Base-by-base conservation (phyloP, 495 filamentous ascomycete species). In the Penicillium goetzii region DNA sequence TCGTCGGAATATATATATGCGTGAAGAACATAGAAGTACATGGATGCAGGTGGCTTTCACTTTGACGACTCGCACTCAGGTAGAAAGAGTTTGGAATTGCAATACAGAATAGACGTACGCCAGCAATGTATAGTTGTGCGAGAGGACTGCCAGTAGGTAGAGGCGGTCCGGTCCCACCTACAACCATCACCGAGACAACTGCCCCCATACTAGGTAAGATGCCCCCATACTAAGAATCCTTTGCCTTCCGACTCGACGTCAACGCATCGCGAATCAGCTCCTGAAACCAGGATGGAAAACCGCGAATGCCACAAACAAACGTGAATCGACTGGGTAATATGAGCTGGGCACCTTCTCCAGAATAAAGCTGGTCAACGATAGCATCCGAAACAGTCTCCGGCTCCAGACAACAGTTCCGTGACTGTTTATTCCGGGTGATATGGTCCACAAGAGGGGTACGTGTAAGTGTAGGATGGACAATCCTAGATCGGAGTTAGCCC, bases 381-480 rank as follows among this genome's bases (percentile, higher is more conserved):
- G 47, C 47, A 30, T 51, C 47, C 14, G 47, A 21, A 17, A 51
- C 47, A n/a, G 47, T 51, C n/a, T 51, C 47, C 14, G 47, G 47
- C 15, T 51, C 47, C 25, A 51, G 15, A n/a, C 47, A 51, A 51
- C 30, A 51, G 47, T 30, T 51, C 47, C 14, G 10, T 30, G 47
- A 51, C 47, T 51, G 7, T 2, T 30, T 30, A 17, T 51, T 12
- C 14, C 47, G 12, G 25, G 47, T 51, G 8, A 51, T 30, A 30
- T 30, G 25, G 4, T 51, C 47, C 12, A 51, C 47, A 6, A 51
- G 47, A 51, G 47, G 47, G 10, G 47, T 30, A 9, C 47, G 47
- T n/a, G 47, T 51, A 9, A 51, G 47, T 30, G 47, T 51, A 30
- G 47, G 47, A 6, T 51, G 47, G 26, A 51, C 25, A 51, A 51